phyloP scores from a whole-genome alignment of 1,284 basidiomycete species.

The Ceratobasidium sp. region DNA sequence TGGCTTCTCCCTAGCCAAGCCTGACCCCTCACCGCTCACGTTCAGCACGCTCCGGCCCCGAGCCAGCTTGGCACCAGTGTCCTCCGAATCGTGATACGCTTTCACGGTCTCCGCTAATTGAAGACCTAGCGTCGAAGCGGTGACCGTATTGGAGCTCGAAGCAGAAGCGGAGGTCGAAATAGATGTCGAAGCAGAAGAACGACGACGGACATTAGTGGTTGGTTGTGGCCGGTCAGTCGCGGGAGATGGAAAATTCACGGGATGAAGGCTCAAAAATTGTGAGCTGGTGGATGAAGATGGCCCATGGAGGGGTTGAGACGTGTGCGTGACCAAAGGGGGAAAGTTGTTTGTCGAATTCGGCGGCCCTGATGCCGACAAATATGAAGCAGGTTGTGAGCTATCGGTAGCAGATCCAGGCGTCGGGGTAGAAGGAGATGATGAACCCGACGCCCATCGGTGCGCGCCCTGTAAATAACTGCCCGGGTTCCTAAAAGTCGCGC shows the following conservation, averaged over 20 bases:
- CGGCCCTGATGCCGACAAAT: constrained; percentile 14
- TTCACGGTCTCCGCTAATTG: neutral
- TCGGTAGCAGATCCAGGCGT: constrained; percentile 19
- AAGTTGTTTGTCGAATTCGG: constrained; percentile 6
- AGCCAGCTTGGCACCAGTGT: constrained; percentile 14
- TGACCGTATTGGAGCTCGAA: constrained; percentile 24
- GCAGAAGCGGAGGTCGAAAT: constrained; percentile 18
- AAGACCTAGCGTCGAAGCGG: constrained; percentile 15
- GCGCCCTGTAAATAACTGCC: constrained; percentile 32
- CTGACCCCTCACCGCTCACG: constrained; percentile 17
- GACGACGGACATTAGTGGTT: neutral
- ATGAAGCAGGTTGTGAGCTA: constrained; percentile 14
- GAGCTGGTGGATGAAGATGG: constrained; percentile 16
- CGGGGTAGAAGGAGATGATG: constrained; percentile 31
- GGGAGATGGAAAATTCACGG: constrained; percentile 16
- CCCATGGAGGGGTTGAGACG: constrained; percentile 25
- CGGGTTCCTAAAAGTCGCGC: constrained; percentile 10
- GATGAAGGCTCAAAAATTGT: constrained; percentile 26
- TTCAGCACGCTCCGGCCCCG: constrained; percentile 8
- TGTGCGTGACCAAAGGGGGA: constrained; percentile 11
- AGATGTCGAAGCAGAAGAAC: constrained; percentile 11
- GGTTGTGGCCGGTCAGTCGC: neutral
- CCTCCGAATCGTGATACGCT: neutral
- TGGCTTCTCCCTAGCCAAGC: constrained; percentile 44
- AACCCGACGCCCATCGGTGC: constrained; percentile 27